phyloP scores from a whole-genome alignment of 2,329 filamentous ascomycete species.

The Ilyonectria robusta region DNA sequence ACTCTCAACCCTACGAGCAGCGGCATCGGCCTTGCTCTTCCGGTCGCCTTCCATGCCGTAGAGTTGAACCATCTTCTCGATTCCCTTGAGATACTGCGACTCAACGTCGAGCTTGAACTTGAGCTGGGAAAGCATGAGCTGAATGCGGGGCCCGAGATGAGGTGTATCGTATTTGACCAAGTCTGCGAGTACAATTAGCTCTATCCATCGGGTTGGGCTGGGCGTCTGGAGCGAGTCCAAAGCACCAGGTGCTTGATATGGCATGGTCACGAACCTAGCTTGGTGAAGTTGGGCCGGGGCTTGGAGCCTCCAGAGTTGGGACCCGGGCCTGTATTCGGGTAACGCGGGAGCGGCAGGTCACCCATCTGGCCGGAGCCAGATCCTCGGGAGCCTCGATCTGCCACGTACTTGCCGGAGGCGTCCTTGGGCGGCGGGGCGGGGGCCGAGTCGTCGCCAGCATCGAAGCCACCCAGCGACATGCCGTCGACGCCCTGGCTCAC shows the following conservation, averaged over 20 bases:
- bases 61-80: slow-evolving; percentile 98
- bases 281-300: slow-evolving; percentile 90
- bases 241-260: slow-evolving; percentile 11
- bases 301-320: slow-evolving; percentile 79
- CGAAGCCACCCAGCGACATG: slow-evolving; percentile 69
- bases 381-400: slow-evolving; percentile 76
- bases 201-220: not conserved
- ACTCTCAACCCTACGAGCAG: slow-evolving; percentile 90
- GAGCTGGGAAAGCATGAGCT: slow-evolving; percentile 98
- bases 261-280: slow-evolving; percentile 78
- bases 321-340: slow-evolving; percentile 80
- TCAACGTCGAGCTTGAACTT: slow-evolving; percentile 99
- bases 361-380: slow-evolving; percentile 63
- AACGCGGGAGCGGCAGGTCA: slow-evolving; percentile 84
- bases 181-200: slow-evolving; percentile 68
- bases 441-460: slow-evolving; percentile 61
- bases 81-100: slow-evolving; percentile 98
- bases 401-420: slow-evolving; percentile 56
- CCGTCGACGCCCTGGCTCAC: slow-evolving; percentile 77
- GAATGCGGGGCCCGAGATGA: slow-evolving; percentile 95
- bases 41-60: slow-evolving; percentile 98
- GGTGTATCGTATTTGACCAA: slow-evolving; percentile 98
- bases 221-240: slow-evolving; percentile 1
- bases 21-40: slow-evolving; percentile 94
- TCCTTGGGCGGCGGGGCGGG: slow-evolving; percentile 85